These are phyloP conservation scores for Amphirosellinia nigrospora DNA, from an alignment of 495 filamentous ascomycete species.

Conservation along the genomic window DNA sequence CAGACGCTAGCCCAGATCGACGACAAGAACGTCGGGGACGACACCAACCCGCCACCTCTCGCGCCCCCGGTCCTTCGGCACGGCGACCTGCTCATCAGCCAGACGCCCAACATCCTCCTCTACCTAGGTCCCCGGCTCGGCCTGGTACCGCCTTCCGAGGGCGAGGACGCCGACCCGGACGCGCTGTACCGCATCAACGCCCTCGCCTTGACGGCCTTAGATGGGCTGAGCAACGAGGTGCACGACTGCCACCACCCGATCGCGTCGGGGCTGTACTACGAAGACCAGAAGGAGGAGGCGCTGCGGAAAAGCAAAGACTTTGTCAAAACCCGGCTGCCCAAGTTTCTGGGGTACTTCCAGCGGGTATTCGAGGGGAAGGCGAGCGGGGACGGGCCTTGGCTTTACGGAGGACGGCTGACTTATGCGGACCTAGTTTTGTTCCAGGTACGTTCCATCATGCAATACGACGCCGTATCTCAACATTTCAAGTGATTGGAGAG, in stretches of 20 bases:
- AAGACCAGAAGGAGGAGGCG: slow-evolving; percentile 69
- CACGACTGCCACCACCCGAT: slow-evolving; percentile 75
- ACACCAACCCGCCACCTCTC: slow-evolving; percentile 62
- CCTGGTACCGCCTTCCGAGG: slow-evolving; percentile 48
- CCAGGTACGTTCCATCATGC: slow-evolving; percentile 53
- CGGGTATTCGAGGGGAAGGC: slow-evolving; percentile 61
- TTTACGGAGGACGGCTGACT: slow-evolving; percentile 63
- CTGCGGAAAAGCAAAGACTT: slow-evolving; percentile 58
- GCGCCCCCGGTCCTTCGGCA: slow-evolving; percentile 67
- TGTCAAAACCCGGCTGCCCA: slow-evolving; percentile 63
- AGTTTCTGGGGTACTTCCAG: slow-evolving; percentile 70
- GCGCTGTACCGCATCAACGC: slow-evolving; percentile 59
- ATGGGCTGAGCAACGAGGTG: slow-evolving; percentile 66
- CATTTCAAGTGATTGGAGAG: not conserved
- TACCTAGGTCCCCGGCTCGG: slow-evolving; percentile 64
- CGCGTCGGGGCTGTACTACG: slow-evolving; percentile 61
- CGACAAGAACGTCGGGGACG: slow-evolving; percentile 45
- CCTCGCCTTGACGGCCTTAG: slow-evolving; percentile 69
- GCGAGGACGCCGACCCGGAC: slow-evolving; percentile 40
- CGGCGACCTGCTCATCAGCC: slow-evolving; percentile 62
- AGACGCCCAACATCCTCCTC: slow-evolving; percentile 68
- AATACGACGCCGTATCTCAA: not conserved
- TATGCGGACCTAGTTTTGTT: slow-evolving; percentile 74
- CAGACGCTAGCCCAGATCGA: slow-evolving; percentile 45
- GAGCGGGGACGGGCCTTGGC: slow-evolving; percentile 60